phyloP scores from a whole-genome alignment of 257 asterid genomes.

The Anisodus tanguticus region DNA sequence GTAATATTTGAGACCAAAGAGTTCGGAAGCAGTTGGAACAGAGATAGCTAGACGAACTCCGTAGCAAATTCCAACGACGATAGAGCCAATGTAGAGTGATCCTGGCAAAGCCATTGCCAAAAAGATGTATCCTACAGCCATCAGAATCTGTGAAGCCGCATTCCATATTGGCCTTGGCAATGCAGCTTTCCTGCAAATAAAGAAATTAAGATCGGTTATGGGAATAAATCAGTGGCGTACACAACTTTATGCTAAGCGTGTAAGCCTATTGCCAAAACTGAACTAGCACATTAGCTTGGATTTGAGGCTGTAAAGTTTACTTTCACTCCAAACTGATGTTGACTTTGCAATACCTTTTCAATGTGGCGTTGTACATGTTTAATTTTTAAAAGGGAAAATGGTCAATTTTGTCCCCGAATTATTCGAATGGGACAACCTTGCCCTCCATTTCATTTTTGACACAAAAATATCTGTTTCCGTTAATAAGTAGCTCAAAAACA shows the following conservation, averaged over 20 bases:
- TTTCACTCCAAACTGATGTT: not conserved
- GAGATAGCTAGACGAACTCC: slow-evolving; percentile 55
- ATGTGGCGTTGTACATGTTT: too few species aligned
- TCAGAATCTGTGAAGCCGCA: slow-evolving; percentile 52
- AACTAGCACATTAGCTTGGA: not conserved
- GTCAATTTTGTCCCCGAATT: too few species aligned
- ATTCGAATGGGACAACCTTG: not conserved
- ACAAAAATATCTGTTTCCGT: not conserved
- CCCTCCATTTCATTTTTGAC: not conserved
- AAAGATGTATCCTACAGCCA: slow-evolving; percentile 49
- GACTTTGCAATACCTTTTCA: not conserved
- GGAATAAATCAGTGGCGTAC: not conserved
- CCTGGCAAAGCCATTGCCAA: slow-evolving; percentile 56
- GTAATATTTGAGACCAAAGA: slow-evolving; percentile 54
- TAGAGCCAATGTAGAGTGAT: slow-evolving; percentile 53
- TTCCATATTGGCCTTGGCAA: slow-evolving; percentile 57
- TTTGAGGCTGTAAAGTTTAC: not conserved
- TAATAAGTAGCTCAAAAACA: not conserved
- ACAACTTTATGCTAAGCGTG: not conserved
- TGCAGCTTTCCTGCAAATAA: slow-evolving; percentile 46
- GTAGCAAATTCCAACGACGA: slow-evolving; percentile 52
- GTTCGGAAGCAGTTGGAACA: slow-evolving; percentile 54
- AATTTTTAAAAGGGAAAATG: too few species aligned
- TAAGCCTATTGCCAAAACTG: not conserved
- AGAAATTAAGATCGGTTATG: not conserved